Percentiles rank a stretch among this genome's conserved stretches.
phyloP scores from a whole-genome alignment of 2,329 filamentous ascomycete species.

The Colletotrichum chlorophyti region DNA sequence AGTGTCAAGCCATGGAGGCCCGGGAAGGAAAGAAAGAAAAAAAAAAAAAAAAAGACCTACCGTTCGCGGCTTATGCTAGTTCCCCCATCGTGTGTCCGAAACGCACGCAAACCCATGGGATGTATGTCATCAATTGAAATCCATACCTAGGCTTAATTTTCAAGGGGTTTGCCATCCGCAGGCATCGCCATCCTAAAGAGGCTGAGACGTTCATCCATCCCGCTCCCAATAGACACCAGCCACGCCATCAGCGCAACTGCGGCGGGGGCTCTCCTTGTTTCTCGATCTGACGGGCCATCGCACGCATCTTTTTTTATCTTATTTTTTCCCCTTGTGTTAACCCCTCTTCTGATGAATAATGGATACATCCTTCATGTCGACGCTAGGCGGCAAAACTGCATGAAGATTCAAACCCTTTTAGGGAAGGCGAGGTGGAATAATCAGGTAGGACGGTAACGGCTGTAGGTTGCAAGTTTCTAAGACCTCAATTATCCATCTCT shows the following conservation, averaged over 20 bases:
- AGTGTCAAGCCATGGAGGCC: too few relatives aligned
- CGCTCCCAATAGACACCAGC: background rate
- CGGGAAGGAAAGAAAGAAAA: too few relatives aligned
- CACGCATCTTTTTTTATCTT: too few relatives aligned
- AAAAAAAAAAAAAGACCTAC: background rate
- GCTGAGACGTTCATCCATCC: background rate
- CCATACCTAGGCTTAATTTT: too few relatives aligned
- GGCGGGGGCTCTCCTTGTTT: constrained; percentile 24
- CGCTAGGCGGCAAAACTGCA: background rate
- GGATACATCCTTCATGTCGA: too few relatives aligned
- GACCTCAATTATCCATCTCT: too few relatives aligned
- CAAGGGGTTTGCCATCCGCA: background rate
- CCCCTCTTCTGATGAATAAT: background rate
- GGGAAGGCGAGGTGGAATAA: background rate
- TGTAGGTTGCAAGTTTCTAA: background rate
- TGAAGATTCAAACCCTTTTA: background rate
- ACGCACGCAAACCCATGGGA: background rate
- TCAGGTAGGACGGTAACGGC: background rate
- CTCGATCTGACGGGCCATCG: too few relatives aligned
- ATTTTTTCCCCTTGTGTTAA: background rate
- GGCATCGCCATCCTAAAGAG: constrained; percentile 14
- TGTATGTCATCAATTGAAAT: background rate
- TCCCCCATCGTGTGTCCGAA: background rate
- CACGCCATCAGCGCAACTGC: constrained; percentile 12
- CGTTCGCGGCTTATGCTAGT: background rate